phyloP scores from a whole-genome alignment of 352 stramenopile species.

The Pythium coloratum region DNA sequence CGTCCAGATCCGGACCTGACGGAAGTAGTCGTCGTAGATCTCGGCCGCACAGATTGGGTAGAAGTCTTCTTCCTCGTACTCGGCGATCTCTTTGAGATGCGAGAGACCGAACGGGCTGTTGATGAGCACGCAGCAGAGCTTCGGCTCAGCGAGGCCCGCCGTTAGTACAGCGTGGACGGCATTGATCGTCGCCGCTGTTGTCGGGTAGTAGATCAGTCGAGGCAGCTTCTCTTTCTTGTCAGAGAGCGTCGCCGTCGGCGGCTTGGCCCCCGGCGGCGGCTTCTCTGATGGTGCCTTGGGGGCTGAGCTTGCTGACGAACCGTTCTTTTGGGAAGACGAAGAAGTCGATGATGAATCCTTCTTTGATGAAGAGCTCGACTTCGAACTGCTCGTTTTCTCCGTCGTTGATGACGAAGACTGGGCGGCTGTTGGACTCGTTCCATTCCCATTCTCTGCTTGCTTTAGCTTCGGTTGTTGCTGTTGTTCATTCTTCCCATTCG shows the following conservation, averaged over 20 bases:
- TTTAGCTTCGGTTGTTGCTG: background rate
- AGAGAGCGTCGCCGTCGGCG: conserved; percentile 29
- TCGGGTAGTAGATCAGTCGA: conserved; percentile 60
- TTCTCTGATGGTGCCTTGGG: background rate
- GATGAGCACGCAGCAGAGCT: conserved; percentile 60
- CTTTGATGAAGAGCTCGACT: background rate
- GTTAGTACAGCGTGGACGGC: conserved; percentile 54
- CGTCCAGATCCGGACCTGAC: conserved; percentile 68
- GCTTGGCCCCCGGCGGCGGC: conserved; percentile 15
- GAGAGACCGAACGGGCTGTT: conserved; percentile 60
- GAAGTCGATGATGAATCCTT: background rate
- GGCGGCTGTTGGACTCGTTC: background rate
- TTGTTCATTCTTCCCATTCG: background rate
- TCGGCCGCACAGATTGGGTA: conserved; percentile 62
- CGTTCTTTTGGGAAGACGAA: background rate
- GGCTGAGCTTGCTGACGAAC: background rate
- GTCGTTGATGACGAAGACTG: background rate
- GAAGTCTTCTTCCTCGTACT: conserved; percentile 52
- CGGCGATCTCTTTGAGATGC: conserved; percentile 54
- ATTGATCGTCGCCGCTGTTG: conserved; percentile 63
- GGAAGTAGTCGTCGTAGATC: conserved; percentile 74
- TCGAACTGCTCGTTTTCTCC: background rate
- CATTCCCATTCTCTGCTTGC: background rate
- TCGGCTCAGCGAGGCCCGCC: conserved; percentile 43
- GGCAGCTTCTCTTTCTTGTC: conserved; percentile 49